Evolutionary conservation across 148 eudicot genomes (phyloP).

Genomic region (Vaccinium myrtillus): DNA sequence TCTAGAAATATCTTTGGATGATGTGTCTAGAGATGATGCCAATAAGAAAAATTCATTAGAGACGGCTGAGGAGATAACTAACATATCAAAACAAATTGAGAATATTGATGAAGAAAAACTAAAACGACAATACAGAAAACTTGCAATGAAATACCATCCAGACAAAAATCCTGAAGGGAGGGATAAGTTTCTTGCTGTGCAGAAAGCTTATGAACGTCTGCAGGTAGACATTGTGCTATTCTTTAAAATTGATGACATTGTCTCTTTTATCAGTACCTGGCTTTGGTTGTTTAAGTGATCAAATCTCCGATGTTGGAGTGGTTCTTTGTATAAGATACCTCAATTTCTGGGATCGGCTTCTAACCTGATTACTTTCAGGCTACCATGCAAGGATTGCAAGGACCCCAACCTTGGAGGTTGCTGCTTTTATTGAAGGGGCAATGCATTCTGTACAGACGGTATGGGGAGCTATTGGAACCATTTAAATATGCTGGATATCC

Average conservation of each 20-base stretch:
- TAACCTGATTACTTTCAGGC: constrained; percentile 55
- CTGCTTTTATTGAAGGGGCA: constrained; percentile 93
- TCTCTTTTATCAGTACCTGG: constrained; percentile 6
- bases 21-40: constrained; percentile 68
- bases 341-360: constrained; percentile 6
- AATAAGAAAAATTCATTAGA: constrained; percentile 37
- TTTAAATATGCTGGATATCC: constrained; percentile 99
- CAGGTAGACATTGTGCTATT: constrained; percentile 49
- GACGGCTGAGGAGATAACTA: constrained; percentile 55
- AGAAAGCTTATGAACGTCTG: constrained; percentile 97
- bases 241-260: constrained; percentile 5
- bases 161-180: constrained; percentile 99
- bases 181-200: constrained; percentile 96
- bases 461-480: constrained; percentile 89
- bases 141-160: constrained; percentile 98
- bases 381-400: constrained; percentile 98
- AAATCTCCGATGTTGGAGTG: not conserved
- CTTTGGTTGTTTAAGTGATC: not conserved
- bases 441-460: constrained; percentile 85
- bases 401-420: constrained; percentile 96
- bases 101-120: constrained; percentile 98
- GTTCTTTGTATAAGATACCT: not conserved
- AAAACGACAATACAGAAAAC: constrained; percentile 92
- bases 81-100: constrained; percentile 72
- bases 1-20: constrained; percentile 84